Conservation (phyloP, 148 eudicot species). For the Silene conica region DNA sequence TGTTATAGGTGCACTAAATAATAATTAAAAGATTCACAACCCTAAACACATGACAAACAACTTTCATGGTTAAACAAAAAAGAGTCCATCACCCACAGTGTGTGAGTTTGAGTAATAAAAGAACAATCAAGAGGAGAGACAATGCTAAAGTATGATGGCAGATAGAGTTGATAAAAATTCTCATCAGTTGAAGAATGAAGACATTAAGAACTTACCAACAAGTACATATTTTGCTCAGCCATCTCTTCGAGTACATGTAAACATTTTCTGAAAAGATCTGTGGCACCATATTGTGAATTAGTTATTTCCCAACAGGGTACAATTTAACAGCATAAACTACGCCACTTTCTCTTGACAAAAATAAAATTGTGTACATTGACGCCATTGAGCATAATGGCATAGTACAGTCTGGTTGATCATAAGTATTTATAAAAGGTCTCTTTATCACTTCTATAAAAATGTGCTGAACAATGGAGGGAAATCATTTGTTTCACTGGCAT, state of each 20-base stretch:
- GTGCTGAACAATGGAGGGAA: not conserved
- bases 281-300: slow-evolving; percentile 97
- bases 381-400: slow-evolving; percentile 3
- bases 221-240: slow-evolving; percentile 44
- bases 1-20: no score
- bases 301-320: slow-evolving; percentile 97
- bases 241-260: slow-evolving; percentile 85
- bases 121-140: not conserved
- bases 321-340: slow-evolving; percentile 78
- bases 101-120: not conserved
- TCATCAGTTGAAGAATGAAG: not conserved
- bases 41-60: no score
- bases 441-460: not conserved
- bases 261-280: slow-evolving; percentile 90
- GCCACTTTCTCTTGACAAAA: slow-evolving; percentile 68
- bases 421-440: not conserved
- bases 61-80: no score
- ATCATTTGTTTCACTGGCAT: not conserved
- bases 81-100: not conserved
- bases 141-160: not conserved
- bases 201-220: slow-evolving; percentile 12
- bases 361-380: not conserved
- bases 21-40: no score
- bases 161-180: not conserved
- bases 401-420: no score